Evolutionary conservation across 1,284 basidiomycete genomes (phyloP), one percentile per base, ranked within the genome.

Genomic region (Trametes polyzona): DNA sequence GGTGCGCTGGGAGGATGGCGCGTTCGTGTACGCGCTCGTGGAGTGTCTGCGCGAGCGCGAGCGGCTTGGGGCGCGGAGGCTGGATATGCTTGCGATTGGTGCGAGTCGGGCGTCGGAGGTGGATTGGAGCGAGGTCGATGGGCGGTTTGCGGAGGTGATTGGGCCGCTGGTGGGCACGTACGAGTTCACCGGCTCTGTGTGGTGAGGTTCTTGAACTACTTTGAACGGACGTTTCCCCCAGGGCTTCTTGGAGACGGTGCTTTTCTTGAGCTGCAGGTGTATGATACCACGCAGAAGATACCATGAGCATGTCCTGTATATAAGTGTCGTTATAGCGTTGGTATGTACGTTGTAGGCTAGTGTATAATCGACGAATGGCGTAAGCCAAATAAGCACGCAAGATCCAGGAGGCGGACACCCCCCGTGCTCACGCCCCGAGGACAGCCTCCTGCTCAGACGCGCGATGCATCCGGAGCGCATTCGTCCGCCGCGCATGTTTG

Each of bases 401-500:
- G n/a, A 11, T 23, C 37, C 17, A 21, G 19, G 19, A 21, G 9
- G 37, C 11, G 3, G 10, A 11, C 23, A 24, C 3, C 6, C 16
- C 35, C 35, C n/a, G 14, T 21, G 23, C 21, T 43, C n/a, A 33
- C 2, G 6, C 10, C 16, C 19, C 30, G 9, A 36, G 4, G 9
- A 11, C 23, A 21, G 23, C 29, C 9, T 10, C 30, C 7, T 2
- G 9, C 44, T 36, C 19, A 11, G 16, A 14, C 11, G n/a, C 30
- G 36, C 21, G 39, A 17, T 29, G 23, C 12, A 11, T 29, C 43
- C 10, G 3, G 16, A 47, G 5, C n/a, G 58, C 52, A 43, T 62
- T 62, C 14, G 70, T 74, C 58, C 73, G 68, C 63, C 84, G 86
- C 11, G 88, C 83, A 68, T 90, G 79, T 62, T 81, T 81, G 55